Evolutionary conservation across 306 rosid genomes (phyloP).

Genomic region (Vigna mungo): DNA sequence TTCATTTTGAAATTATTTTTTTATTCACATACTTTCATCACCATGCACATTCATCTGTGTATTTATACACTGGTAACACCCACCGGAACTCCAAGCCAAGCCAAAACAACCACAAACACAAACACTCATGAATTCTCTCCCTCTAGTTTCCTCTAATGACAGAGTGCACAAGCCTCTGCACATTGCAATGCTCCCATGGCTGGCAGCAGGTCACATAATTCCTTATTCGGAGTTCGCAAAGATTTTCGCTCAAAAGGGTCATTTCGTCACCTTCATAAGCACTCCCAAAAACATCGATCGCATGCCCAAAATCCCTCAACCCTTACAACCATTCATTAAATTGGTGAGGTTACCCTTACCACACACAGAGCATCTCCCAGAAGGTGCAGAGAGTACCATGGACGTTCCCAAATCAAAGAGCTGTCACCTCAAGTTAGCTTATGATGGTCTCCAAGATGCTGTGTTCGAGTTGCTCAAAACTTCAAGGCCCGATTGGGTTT

Average conservation of each 20-base stretch:
- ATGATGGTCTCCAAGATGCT: too few relatives aligned
- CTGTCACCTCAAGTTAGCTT: too few relatives aligned
- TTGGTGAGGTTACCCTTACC: slow-evolving; percentile 53
- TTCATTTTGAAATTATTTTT: too few relatives aligned
- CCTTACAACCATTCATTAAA: slow-evolving; percentile 38
- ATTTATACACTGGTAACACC: too few relatives aligned
- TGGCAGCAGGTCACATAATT: slow-evolving; percentile 62
- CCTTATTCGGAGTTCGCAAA: slow-evolving; percentile 59
- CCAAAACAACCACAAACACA: too few relatives aligned
- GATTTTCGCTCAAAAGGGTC: slow-evolving; percentile 57
- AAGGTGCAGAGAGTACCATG: slow-evolving; percentile 20
- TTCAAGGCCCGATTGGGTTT: background rate
- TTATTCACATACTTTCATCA: too few relatives aligned
- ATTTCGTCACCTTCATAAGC: slow-evolving; percentile 56
- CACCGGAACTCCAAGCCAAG: too few relatives aligned
- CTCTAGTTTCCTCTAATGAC: too few relatives aligned
- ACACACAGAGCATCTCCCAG: slow-evolving; percentile 44
- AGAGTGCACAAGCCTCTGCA: slow-evolving; percentile 47
- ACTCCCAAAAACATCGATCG: slow-evolving; percentile 57
- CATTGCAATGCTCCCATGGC: slow-evolving; percentile 67
- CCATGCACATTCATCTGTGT: too few relatives aligned
- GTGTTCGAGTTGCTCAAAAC: background rate
- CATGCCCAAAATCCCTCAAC: slow-evolving; percentile 54
- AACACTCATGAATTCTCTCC: too few relatives aligned
- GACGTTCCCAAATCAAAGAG: too few relatives aligned